These are phyloP conservation scores for Phytophthora uliginosa DNA, from an alignment of 352 stramenopile species.

Conservation along the genomic window DNA sequence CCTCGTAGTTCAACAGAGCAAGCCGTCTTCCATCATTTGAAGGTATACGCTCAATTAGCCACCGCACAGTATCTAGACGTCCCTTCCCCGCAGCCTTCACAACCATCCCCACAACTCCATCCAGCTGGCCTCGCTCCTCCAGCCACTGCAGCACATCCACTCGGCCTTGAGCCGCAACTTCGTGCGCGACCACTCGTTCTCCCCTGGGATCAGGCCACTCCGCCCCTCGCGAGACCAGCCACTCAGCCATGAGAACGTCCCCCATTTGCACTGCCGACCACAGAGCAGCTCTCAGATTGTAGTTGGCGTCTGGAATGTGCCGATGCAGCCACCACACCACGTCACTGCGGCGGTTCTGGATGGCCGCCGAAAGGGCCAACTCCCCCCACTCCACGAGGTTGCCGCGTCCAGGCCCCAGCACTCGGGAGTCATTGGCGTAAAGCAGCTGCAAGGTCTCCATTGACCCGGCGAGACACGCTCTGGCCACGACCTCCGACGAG, in stretches of 20 bases:
- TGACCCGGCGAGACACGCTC: conserved; percentile 3
- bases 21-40: not conserved
- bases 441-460: conserved; percentile 26
- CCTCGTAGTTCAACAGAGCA: not conserved
- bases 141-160: conserved; percentile 20
- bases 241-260: conserved; percentile 33
- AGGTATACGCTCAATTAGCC: not conserved
- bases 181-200: conserved; percentile 3
- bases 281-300: not conserved
- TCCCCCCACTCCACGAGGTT: conserved; percentile 12
- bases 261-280: conserved; percentile 1
- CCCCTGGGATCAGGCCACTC: not conserved
- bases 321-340: conserved; percentile 30
- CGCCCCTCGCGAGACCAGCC: conserved; percentile 7
- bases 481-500: conserved; percentile 14
- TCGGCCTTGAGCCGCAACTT: conserved; percentile 7
- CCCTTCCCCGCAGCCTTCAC: conserved; percentile 14
- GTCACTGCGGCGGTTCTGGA: conserved; percentile 11
- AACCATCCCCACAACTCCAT: not conserved
- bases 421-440: conserved; percentile 9
- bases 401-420: not conserved
- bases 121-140: not conserved
- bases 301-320: conserved; percentile 4
- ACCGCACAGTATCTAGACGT: conserved; percentile 15
- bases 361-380: conserved; percentile 3